Evolutionary conservation across 352 stramenopile genomes (phyloP).

Genomic region (Phytophthora podocarpi): DNA sequence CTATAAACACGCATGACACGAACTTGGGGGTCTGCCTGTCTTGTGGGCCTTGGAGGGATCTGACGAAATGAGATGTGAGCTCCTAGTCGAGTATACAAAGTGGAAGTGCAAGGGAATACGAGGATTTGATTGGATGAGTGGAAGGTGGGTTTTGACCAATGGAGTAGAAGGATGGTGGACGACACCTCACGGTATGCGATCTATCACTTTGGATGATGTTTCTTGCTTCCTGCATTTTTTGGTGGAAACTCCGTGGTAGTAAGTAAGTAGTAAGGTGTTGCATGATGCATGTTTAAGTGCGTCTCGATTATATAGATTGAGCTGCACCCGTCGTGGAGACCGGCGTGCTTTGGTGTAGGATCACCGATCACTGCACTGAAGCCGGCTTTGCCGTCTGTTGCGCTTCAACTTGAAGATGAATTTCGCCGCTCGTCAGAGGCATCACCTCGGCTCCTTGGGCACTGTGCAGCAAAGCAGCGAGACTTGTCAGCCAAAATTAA

Average conservation of each 20-base stretch:
- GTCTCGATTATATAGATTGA: too few species aligned
- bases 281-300: too few species aligned
- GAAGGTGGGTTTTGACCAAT: constrained; percentile 17
- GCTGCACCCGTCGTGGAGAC: too few species aligned
- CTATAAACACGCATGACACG: constrained; percentile 37
- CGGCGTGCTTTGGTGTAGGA: too few species aligned
- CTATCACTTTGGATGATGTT: too few species aligned
- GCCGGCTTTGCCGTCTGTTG: constrained; percentile 37
- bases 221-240: too few species aligned
- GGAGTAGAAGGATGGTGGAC: constrained; percentile 3
- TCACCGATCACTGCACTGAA: constrained; percentile 20
- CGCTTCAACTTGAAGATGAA: constrained; percentile 70
- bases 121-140: constrained; percentile 5
- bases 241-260: background rate
- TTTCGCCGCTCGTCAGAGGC: constrained; percentile 64
- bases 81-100: constrained; percentile 17
- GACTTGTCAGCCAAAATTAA: background rate
- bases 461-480: constrained; percentile 22
- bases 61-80: constrained; percentile 20
- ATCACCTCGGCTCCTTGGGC: constrained; percentile 55
- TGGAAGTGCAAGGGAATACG: constrained; percentile 1
- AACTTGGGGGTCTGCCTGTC: too few species aligned
- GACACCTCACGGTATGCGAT: constrained; percentile 15
- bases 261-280: too few species aligned
- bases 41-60: constrained; percentile 5